Conservation (phyloP, 2,329 filamentous ascomycete species). For the Cucurbitaria berberidis region DNA sequence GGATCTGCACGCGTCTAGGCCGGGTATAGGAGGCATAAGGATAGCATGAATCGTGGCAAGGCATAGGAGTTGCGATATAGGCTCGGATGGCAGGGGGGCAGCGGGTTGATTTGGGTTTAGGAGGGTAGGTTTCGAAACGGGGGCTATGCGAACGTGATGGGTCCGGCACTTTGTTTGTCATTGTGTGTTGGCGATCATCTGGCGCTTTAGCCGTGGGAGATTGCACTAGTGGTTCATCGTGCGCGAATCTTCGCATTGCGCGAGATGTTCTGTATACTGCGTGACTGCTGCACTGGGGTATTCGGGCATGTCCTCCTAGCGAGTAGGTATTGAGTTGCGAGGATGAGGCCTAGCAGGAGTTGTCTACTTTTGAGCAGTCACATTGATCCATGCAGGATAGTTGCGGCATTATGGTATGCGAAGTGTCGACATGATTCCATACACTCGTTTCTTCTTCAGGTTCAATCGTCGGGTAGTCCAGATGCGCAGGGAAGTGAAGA, state of each 20-base stretch:
- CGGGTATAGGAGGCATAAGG: neutral
- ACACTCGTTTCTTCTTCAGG: no score
- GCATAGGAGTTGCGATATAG: slow-evolving; percentile 1
- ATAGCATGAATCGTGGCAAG: slow-evolving; percentile 9
- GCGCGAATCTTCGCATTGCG: neutral
- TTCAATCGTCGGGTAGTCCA: neutral
- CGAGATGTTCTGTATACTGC: neutral
- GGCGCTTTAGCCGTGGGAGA: neutral
- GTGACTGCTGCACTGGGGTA: neutral
- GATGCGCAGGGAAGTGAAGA: slow-evolving; percentile 7
- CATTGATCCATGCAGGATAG: no score
- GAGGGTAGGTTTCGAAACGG: slow-evolving; percentile 16
- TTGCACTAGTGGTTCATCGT: neutral
- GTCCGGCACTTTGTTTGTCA: slow-evolving; percentile 2
- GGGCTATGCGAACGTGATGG: slow-evolving; percentile 2
- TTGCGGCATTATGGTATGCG: neutral
- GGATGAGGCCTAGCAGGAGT: neutral
- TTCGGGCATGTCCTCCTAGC: neutral
- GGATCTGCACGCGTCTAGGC: neutral
- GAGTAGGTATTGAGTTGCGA: neutral
- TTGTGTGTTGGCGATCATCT: neutral
- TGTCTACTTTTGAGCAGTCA: neutral
- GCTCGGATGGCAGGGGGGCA: no score
- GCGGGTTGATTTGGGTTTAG: slow-evolving; percentile 4
- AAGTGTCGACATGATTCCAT: no score